Percentiles rank a stretch among this genome's conserved stretches.
Evolutionary conservation across 306 rosid species (phyloP).

Genomic region (Gillenia trifoliata): DNA sequence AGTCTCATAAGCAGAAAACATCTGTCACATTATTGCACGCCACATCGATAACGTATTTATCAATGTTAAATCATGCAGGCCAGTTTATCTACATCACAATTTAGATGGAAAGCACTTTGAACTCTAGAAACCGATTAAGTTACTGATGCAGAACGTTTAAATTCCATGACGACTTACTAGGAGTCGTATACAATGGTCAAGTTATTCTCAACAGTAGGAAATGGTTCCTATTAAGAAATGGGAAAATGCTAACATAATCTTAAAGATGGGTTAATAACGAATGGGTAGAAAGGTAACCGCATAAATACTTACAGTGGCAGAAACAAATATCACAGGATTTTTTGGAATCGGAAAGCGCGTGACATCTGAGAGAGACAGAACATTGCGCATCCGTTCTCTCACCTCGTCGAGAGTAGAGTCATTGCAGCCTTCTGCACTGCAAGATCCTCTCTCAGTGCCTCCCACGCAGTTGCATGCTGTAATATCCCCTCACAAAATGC

Average conservation of each 20-base stretch:
- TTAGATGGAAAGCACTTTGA: too few species aligned
- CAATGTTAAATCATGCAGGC: background rate
- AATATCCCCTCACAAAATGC: conserved; percentile 98
- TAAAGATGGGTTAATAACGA: too few species aligned
- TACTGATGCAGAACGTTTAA: background rate
- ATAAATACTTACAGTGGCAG: conserved; percentile 80
- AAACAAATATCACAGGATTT: conserved; percentile 84
- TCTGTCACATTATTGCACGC: background rate
- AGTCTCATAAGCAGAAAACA: too few species aligned
- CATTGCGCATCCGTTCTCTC: conserved; percentile 83
- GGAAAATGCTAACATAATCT: background rate
- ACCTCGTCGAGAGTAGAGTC: conserved; percentile 98
- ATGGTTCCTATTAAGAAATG: background rate
- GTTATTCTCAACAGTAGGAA: background rate
- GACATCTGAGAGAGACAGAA: conserved; percentile 92
- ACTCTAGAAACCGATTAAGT: background rate
- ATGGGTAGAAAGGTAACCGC: background rate
- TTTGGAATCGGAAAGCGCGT: conserved; percentile 95
- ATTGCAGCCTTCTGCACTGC: conserved; percentile 57
- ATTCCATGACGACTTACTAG: background rate
- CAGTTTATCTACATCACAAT: background rate
- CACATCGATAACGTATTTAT: background rate
- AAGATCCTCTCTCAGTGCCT: conserved; percentile 79
- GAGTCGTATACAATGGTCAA: background rate
- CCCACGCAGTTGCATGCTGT: conserved; percentile 97